Percentiles rank a stretch among this genome's conserved stretches.
Conservation (phyloP, 2,329 filamentous ascomycete species). For the Talaromyces amestolkiae region DNA sequence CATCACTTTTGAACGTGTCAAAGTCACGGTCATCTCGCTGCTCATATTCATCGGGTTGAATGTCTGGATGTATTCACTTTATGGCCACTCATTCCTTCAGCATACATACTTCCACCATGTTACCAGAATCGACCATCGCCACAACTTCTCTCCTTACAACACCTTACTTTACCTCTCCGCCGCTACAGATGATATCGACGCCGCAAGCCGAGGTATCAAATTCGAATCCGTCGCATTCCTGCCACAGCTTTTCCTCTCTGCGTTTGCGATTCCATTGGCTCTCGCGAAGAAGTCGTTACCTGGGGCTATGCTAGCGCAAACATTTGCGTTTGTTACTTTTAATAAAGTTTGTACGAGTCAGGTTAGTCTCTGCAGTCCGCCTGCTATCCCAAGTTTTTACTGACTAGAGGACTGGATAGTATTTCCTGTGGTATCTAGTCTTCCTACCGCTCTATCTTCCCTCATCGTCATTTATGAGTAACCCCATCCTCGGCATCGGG, state of each 20-base stretch:
- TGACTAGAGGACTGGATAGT: conserved; percentile 53
- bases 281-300: conserved; percentile 80
- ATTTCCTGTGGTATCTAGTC: conserved; percentile 97
- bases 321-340: conserved; percentile 94
- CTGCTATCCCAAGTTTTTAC: not conserved
- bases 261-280: conserved; percentile 69
- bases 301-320: conserved; percentile 86
- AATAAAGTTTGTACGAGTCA: conserved; percentile 99
- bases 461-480: conserved; percentile 66
- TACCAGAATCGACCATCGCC: conserved; percentile 88
- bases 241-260: conserved; percentile 79
- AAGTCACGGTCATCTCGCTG: conserved; percentile 59
- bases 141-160: conserved; percentile 98
- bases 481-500: conserved; percentile 59
- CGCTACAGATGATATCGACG: conserved; percentile 44
- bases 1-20: conserved; percentile 40
- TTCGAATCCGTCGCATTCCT: conserved; percentile 83
- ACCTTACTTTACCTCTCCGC: conserved; percentile 84
- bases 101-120: conserved; percentile 94
- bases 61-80: conserved; percentile 71
- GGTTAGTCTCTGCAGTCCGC: conserved; percentile 51
- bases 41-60: conserved; percentile 73
- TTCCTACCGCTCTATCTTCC: conserved; percentile 91
- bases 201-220: conserved; percentile 28
- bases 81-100: conserved; percentile 75